Base-by-base conservation (phyloP, 345 rosid species). In the Eucalyptus globulus region DNA sequence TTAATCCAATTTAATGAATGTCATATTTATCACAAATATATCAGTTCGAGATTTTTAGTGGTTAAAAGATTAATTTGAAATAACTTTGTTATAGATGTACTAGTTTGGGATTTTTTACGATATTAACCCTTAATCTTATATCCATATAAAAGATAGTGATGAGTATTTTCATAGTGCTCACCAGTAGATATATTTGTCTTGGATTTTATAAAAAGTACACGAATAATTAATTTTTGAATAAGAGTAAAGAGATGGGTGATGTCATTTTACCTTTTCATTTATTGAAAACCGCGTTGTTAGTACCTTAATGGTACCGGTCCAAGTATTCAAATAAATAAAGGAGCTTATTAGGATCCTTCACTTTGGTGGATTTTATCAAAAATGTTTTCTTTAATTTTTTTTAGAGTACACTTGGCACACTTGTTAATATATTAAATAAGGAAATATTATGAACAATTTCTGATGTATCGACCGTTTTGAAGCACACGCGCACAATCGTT, bases 21-120 rank as follows among this genome's bases (percentile, higher is more conserved):
- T 0, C 56, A 51, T 51, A 51, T 51, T 51, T 51, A 51, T 51
- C 0, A 51, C 9, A 1, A 49, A 49, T 49, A 49, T 49, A 49
- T 49, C 1, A 14, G 1, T 50, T 50, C 0, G 17, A 3, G 53
- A 0, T 51, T 51, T 51, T 17, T 51, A 17, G 22, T 51, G 22
- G 0, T 51, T 3, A 51, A 51, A 51, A 51, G 1, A 51, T 51
- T 51, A 17, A 9, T 0, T 0, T 51, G 19, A 0, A 50, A 0
- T 50, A 16, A 14, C 6, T 50, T 50, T 50, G 2, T 50, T 8
- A 50, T 50, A 6, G 0, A 50, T 50, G 8, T 50, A 50, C 0
- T 2, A 50, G 8, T 50, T 50, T 50, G 8, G 0, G 8, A 50
- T 50, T 50, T 50, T 50, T 50, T 1, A 0, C 6, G 3, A 50